Conservation (phyloP, 139 green algal genomes). For the Axilococcus clingmanii region DNA sequence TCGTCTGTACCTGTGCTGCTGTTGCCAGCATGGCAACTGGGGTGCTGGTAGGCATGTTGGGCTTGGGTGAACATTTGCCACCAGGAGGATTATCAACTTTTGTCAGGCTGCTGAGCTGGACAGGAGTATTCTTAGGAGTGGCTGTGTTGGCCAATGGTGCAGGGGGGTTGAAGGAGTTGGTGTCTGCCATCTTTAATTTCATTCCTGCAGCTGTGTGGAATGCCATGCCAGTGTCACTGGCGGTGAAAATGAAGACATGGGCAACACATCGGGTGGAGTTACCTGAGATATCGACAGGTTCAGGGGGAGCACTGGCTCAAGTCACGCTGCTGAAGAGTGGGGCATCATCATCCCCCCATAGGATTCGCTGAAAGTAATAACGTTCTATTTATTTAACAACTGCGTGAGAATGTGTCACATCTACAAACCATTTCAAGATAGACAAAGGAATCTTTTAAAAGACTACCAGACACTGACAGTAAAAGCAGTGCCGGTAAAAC, state of each 20-base stretch:
- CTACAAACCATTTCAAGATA: too few species aligned
- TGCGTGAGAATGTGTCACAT: too few species aligned
- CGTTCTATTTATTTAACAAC: too few species aligned
- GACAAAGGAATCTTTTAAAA: too few species aligned
- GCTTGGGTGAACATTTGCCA: constrained; percentile 59
- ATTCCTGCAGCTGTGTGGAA: background rate
- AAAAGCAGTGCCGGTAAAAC: too few species aligned
- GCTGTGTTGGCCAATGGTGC: constrained; percentile 30
- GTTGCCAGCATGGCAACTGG: constrained; percentile 65
- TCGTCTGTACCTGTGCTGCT: constrained; percentile 75
- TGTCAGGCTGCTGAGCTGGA: constrained; percentile 43
- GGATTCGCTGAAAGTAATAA: too few species aligned
- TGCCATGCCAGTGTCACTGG: background rate
- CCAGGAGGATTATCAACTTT: constrained; percentile 3
- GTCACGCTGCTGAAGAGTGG: background rate
- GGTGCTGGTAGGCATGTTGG: constrained; percentile 59
- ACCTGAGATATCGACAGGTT: constrained; percentile 6
- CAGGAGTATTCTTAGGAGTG: constrained; percentile 41
- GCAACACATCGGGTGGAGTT: constrained; percentile 10
- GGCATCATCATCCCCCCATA: too few species aligned
- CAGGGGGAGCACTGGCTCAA: background rate
- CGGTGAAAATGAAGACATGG: constrained; percentile 22
- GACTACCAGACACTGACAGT: too few species aligned
- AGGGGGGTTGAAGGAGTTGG: constrained; percentile 6
- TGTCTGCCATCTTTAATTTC: constrained; percentile 5